Base-by-base conservation (phyloP, 345 rosid genomes). In the Dipteronia sinensis region DNA sequence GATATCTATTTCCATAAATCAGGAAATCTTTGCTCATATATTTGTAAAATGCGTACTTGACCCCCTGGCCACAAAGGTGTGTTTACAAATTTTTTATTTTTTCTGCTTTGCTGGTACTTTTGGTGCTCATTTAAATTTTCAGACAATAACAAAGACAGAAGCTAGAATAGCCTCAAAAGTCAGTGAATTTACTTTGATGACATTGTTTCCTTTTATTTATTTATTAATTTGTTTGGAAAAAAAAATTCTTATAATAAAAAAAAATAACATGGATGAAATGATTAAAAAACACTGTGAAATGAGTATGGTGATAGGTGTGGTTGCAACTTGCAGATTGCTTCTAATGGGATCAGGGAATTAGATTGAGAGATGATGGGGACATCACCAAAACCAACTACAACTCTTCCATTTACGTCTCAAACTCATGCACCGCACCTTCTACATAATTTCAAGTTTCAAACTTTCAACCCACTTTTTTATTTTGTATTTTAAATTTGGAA, bases 301-400 rank as follows among this genome's bases (percentile, higher is more conserved):
- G 73, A 73, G 69, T 61, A 47, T 0, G 38, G 6, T 34, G 38
- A 34, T 34, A 34, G 38, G 6, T 34, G 38, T 63, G 61, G 42
- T 58, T 69, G 79, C 77, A 67, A 62, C 63, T 69, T 79, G 77
- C 71, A 65, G 11, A 34, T 20, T 49, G n/a, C 27, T 47, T 31
- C 78, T 63, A 2, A 40, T 69, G 71, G 51, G 20, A 66, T 34
- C 38, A 34, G 38, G 38, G 38, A 34, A 4, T 34, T 34, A 34
- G 38, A 34, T 6, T 15, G 64, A 59, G 27, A 59, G 7, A 20
- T 59, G 22, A 22, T 80, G 85, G 84, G 4, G 49, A 81, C 87
- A 77, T 20, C 58, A 6, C 19, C 29, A 10, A 67, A 3, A 7
- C 22, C 84, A 72, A 73, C 65, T 64, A 3, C 56, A 23, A 2